Percentiles rank a stretch among this genome's conserved stretches.
Evolutionary conservation across 1,284 basidiomycete genomes (phyloP).

Genomic region (Garcileccinum viscosum): DNA sequence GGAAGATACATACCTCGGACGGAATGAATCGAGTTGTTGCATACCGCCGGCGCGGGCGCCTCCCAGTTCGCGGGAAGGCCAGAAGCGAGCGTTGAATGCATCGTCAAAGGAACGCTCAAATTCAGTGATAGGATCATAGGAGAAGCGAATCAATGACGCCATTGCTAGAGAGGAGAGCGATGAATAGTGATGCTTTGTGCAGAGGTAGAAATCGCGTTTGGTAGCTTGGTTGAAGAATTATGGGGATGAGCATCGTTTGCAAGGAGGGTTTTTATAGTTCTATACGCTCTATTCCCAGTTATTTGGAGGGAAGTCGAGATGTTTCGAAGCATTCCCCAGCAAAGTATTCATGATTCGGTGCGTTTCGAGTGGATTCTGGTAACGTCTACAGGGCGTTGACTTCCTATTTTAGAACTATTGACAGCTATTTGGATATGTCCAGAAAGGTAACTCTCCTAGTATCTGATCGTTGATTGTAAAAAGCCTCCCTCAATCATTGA

Average conservation of each 20-base stretch:
- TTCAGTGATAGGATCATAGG: conserved; percentile 53
- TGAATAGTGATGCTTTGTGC: no score
- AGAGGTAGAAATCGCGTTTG: background rate
- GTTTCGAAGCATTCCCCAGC: background rate
- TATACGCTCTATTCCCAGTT: background rate
- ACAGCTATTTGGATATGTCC: no score
- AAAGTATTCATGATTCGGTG: background rate
- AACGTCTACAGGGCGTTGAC: background rate
- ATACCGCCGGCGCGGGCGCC: background rate
- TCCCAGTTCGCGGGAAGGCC: background rate
- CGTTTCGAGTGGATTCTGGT: background rate
- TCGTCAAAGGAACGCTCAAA: conserved; percentile 55
- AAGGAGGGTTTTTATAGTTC: conserved; percentile 1
- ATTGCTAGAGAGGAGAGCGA: conserved; percentile 3
- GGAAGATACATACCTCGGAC: conserved; percentile 4
- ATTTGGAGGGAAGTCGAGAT: background rate
- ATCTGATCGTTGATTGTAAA: no score
- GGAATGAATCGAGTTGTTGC: conserved; percentile 15
- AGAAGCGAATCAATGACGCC: conserved; percentile 41
- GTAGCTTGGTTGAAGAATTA: background rate
- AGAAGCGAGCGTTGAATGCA: conserved; percentile 35
- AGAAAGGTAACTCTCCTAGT: no score
- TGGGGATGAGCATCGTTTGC: background rate
- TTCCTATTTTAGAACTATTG: conserved; percentile 3
- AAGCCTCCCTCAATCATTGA: no score